A percentile compares a stretch with the other conserved stretches of the same genome.
Evolutionary conservation across 1,284 basidiomycete genomes (phyloP).

Genomic region (Coniophora puteana): DNA sequence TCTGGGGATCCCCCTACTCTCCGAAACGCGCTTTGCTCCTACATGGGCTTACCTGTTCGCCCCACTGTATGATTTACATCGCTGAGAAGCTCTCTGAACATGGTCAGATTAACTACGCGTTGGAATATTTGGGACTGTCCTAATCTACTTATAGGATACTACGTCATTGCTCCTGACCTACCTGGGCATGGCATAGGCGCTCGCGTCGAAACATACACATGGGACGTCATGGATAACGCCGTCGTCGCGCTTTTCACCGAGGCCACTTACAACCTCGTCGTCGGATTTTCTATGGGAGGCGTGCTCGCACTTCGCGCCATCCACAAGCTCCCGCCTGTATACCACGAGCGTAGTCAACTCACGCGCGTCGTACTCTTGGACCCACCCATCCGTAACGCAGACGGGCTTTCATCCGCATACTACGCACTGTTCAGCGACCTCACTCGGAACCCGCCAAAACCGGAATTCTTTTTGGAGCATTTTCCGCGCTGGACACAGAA

Average conservation of each 20-base stretch:
- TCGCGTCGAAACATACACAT: neutral
- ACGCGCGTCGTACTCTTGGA: slow-evolving; percentile 2
- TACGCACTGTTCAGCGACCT: neutral
- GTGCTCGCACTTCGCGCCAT: slow-evolving; percentile 2
- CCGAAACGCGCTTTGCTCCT: too few relatives aligned
- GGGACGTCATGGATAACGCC: neutral
- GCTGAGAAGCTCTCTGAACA: too few relatives aligned
- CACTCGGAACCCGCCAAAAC: neutral
- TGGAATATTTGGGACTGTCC: too few relatives aligned
- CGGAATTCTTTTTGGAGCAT: neutral
- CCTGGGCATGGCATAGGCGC: slow-evolving; percentile 4
- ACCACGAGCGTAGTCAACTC: too few relatives aligned
- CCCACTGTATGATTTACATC: too few relatives aligned
- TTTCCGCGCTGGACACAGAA: slow-evolving; percentile 3
- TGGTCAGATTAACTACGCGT: too few relatives aligned
- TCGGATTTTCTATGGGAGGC: slow-evolving; percentile 4
- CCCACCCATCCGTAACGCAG: too few relatives aligned
- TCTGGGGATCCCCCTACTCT: too few relatives aligned
- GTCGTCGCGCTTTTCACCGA: neutral
- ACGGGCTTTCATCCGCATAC: neutral
- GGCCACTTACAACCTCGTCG: neutral
- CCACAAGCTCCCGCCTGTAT: neutral
- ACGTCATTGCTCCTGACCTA: slow-evolving; percentile 5
- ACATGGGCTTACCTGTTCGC: too few relatives aligned
- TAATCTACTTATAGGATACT: too few relatives aligned